Evolutionary conservation across 495 filamentous ascomycete genomes (phyloP).

Genomic region (Talaromyces stipitatus): DNA sequence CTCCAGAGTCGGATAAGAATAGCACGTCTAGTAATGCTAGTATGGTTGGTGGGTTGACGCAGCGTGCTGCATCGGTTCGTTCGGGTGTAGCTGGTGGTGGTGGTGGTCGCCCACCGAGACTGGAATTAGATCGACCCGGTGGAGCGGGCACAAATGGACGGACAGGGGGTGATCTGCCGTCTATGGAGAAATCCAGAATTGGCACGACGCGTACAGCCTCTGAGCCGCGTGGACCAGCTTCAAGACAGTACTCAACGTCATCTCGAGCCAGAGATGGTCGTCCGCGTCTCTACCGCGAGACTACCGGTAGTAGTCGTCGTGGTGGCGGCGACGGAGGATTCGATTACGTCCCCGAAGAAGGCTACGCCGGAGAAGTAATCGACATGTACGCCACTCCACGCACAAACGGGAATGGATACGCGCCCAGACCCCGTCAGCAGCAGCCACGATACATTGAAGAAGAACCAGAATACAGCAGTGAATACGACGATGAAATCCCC

Average conservation of each 20-base stretch:
- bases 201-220: slow-evolving; percentile 49
- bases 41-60: slow-evolving; percentile 13
- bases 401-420: slow-evolving; percentile 9
- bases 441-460: slow-evolving; percentile 56
- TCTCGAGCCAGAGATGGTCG: slow-evolving; percentile 5
- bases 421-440: slow-evolving; percentile 33
- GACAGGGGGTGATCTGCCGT: slow-evolving; percentile 11
- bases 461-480: slow-evolving; percentile 61
- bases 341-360: no score
- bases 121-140: slow-evolving; percentile 31
- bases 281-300: slow-evolving; percentile 12
- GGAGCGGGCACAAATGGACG: slow-evolving; percentile 19
- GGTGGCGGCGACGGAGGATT: slow-evolving; percentile 53
- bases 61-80: slow-evolving; percentile 25
- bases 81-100: slow-evolving; percentile 20
- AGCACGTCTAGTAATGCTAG: slow-evolving; percentile 15
- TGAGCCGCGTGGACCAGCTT: slow-evolving; percentile 39
- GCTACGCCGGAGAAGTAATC: no score
- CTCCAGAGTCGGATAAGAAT: slow-evolving; percentile 68
- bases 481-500: slow-evolving; percentile 55
- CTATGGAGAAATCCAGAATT: slow-evolving; percentile 34
- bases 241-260: slow-evolving; percentile 14
- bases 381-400: slow-evolving; percentile 51
- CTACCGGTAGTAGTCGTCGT: slow-evolving; percentile 21
- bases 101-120: slow-evolving; percentile 27